phyloP scores from a whole-genome alignment of 225 moss, liverwort and hornwort species.

The Physcomitrium patens region DNA sequence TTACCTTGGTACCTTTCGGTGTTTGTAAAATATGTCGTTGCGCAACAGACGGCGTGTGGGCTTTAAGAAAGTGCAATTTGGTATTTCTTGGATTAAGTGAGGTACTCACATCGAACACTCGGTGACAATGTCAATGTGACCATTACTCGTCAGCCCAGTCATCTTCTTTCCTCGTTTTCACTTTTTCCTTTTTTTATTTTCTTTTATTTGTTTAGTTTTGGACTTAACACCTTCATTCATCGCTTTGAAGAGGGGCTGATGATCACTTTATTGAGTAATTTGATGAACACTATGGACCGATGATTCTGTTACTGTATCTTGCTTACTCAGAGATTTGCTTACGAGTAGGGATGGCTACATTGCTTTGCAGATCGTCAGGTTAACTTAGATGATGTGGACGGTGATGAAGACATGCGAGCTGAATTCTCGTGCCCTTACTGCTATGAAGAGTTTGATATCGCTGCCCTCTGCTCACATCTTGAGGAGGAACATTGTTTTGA shows the following conservation, averaged over 20 bases:
- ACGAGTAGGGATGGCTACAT: conserved; percentile 1
- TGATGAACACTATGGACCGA: background rate
- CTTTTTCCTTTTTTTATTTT: no score
- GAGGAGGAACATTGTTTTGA: conserved; percentile 75
- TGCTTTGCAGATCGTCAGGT: conserved; percentile 58
- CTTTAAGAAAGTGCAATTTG: conserved; percentile 27
- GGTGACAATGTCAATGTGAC: conserved; percentile 28
- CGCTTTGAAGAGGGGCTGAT: background rate
- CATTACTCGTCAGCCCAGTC: background rate
- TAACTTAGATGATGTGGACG: conserved; percentile 69
- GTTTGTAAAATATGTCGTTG: background rate
- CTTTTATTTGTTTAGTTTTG: no score
- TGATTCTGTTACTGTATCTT: conserved; percentile 3
- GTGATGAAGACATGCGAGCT: conserved; percentile 63
- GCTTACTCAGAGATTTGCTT: background rate
- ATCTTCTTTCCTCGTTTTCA: background rate
- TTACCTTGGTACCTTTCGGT: background rate
- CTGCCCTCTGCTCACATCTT: conserved; percentile 64
- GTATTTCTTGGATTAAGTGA: conserved; percentile 35
- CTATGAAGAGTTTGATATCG: conserved; percentile 68
- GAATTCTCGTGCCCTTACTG: conserved; percentile 74
- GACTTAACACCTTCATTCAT: background rate
- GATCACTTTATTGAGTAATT: background rate
- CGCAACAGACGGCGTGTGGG: background rate
- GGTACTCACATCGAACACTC: conserved; percentile 33